Percentiles rank a stretch among this genome's conserved stretches.
Evolutionary conservation across 495 filamentous ascomycete species (phyloP).

Genomic region (Tuber microsphaerosporum): DNA sequence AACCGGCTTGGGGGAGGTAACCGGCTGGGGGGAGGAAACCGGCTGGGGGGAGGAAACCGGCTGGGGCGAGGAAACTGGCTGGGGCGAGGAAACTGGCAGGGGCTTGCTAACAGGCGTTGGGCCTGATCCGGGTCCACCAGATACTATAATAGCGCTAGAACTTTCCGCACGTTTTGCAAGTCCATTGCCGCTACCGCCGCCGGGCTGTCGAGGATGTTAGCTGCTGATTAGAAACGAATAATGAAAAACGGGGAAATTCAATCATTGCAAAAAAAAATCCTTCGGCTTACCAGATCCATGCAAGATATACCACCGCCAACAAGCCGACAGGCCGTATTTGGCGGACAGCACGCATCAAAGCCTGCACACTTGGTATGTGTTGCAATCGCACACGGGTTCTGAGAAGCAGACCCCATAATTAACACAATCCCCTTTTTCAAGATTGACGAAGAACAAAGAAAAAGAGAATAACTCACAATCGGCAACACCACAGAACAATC

Average conservation of each 20-base stretch:
- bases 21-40: too few species aligned
- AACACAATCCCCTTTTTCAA: neutral
- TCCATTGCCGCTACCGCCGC: neutral
- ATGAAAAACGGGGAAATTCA: neutral
- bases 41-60: too few species aligned
- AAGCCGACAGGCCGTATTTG: neutral
- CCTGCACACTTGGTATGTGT: slow-evolving; percentile 2
- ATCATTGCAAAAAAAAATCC: neutral
- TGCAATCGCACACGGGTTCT: neutral
- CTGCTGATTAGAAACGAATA: neutral
- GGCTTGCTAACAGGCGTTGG: too few species aligned
- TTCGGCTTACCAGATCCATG: neutral
- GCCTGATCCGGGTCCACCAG: neutral
- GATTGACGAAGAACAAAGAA: neutral
- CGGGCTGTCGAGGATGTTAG: neutral
- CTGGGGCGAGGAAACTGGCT: neutral
- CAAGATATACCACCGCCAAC: neutral
- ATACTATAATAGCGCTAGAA: neutral
- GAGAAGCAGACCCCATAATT: neutral
- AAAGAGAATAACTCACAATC: neutral
- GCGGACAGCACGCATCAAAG: neutral
- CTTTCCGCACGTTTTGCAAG: neutral
- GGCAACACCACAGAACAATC: neutral
- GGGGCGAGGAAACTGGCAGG: neutral
- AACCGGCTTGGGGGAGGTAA: neutral